phyloP scores from a whole-genome alignment of 2,329 filamentous ascomycete species.

The Trichoderma sp. region DNA sequence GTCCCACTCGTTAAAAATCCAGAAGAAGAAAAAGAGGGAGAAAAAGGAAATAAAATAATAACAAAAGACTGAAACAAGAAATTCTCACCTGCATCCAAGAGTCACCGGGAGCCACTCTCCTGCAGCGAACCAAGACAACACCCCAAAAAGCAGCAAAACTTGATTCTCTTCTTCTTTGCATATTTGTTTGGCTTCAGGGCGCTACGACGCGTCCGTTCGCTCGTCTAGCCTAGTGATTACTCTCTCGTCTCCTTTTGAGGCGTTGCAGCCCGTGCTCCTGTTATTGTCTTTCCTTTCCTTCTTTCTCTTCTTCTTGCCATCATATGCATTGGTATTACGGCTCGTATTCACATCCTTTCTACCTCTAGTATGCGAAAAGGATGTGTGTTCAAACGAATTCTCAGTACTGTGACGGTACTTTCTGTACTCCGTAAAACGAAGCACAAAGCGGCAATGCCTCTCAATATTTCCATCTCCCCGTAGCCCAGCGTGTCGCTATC shows the following conservation, averaged over 20 bases:
- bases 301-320: not conserved
- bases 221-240: not conserved
- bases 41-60: not conserved
- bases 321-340: not conserved
- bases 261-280: not conserved
- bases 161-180: not conserved
- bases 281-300: not conserved
- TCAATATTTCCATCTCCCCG: not conserved
- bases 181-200: not conserved
- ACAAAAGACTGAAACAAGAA: not conserved
- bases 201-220: not conserved
- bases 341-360: conserved; percentile 6
- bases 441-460: not conserved
- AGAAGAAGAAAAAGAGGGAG: not conserved
- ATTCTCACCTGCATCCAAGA: not conserved
- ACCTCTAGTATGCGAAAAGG: not conserved
- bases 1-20: no score
- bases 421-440: not conserved
- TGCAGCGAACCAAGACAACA: conserved; percentile 9
- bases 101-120: not conserved
- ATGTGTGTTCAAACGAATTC: not conserved
- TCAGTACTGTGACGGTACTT: not conserved
- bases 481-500: not conserved
- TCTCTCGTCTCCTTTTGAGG: not conserved
- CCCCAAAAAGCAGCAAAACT: not conserved